Percentiles rank a stretch among this genome's conserved stretches.
Conservation (phyloP, 139 green algal genomes). For the Chlamydomonas applanata region DNA sequence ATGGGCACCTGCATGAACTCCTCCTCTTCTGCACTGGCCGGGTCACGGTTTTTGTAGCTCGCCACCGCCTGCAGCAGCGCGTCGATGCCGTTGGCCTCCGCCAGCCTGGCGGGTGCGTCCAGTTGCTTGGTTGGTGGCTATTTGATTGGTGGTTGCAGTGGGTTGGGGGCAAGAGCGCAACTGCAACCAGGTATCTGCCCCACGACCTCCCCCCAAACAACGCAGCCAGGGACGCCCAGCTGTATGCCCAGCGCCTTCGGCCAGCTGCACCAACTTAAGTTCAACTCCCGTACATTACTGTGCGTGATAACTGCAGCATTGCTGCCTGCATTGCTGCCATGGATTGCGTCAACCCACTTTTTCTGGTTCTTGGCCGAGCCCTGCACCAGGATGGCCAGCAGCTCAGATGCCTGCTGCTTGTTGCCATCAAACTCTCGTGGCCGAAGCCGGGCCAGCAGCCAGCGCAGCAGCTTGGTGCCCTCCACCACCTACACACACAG, state of each 20-base stretch:
- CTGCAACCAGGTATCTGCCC: too few species aligned
- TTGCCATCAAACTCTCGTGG: slow-evolving; percentile 55
- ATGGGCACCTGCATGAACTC: slow-evolving; percentile 67
- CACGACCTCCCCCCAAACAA: too few species aligned
- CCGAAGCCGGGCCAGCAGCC: slow-evolving; percentile 83
- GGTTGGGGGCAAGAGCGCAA: too few species aligned
- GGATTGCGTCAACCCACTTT: background rate
- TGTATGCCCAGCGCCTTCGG: too few species aligned
- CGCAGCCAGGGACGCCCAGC: too few species aligned
- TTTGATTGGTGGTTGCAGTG: too few species aligned
- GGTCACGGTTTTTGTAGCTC: slow-evolving; percentile 65
- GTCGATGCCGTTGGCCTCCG: slow-evolving; percentile 75
- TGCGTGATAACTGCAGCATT: too few species aligned
- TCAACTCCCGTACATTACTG: too few species aligned
- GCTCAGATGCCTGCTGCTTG: slow-evolving; percentile 68
- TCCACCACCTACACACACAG: slow-evolving; percentile 21
- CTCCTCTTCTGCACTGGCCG: slow-evolving; percentile 61
- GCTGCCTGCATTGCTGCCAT: too few species aligned
- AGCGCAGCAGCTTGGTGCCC: slow-evolving; percentile 72
- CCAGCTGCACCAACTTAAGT: too few species aligned
- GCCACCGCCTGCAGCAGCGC: slow-evolving; percentile 70
- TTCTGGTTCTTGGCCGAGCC: slow-evolving; percentile 19
- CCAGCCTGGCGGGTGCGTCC: slow-evolving; percentile 33
- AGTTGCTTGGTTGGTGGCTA: too few species aligned
- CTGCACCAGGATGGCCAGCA: slow-evolving; percentile 90